Conservation (phyloP, 805 yeast species). For the Starmerella scarabaei region DNA sequence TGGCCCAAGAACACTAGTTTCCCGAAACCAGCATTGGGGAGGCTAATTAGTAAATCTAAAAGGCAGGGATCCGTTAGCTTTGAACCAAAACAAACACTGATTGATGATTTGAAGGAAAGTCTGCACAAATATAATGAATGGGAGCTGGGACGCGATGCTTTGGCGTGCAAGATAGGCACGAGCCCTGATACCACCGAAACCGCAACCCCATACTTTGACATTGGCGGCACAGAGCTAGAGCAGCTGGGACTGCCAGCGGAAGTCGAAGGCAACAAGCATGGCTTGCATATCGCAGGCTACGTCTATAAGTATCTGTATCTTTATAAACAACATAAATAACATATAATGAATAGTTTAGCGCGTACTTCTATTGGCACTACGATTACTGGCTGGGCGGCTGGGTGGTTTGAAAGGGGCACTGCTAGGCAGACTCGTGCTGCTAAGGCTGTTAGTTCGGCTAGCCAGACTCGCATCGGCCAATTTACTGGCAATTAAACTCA, state of each 20-base stretch:
- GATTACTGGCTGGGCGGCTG: neutral
- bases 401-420: no score
- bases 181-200: neutral
- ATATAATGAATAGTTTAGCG: no score
- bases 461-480: no score
- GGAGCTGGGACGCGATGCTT: neutral
- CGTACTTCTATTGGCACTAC: no score
- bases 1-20: neutral
- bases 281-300: constrained; percentile 12
- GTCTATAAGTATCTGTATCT: constrained; percentile 10
- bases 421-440: no score
- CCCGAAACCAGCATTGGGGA: constrained; percentile 4
- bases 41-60: neutral
- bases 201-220: neutral
- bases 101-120: constrained; percentile 5
- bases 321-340: neutral
- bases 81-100: constrained; percentile 1
- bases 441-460: no score
- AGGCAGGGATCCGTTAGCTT: constrained; percentile 1
- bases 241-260: constrained; percentile 6
- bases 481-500: no score
- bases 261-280: constrained; percentile 4
- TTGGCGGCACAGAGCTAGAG: neutral
- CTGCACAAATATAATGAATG: neutral
- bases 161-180: neutral